phyloP scores from a whole-genome alignment of 371 early-diverging fungal species.

The Haplosporangium sp. region DNA sequence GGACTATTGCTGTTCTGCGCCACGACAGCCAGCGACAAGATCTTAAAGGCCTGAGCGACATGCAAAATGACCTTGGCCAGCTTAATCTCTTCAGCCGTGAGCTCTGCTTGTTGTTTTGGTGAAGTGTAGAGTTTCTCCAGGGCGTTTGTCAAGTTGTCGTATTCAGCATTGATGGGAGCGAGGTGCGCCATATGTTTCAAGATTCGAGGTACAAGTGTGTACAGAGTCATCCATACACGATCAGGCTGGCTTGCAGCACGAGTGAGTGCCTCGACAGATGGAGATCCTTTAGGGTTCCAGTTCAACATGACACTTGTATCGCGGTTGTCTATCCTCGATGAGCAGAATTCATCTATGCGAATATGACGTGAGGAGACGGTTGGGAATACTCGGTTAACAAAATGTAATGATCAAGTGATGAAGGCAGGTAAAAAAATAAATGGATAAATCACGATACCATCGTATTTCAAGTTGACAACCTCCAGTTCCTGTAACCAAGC shows the following conservation, averaged over 20 bases:
- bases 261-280: conserved; percentile 56
- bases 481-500: conserved; percentile 70
- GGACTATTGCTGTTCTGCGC: conserved; percentile 47
- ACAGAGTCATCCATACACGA: conserved; percentile 39
- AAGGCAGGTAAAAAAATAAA: not conserved
- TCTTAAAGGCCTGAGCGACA: conserved; percentile 30
- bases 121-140: not conserved
- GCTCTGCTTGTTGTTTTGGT: not conserved
- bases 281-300: conserved; percentile 58
- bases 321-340: conserved; percentile 66
- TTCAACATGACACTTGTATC: conserved; percentile 71
- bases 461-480: conserved; percentile 60
- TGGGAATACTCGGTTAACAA: too few relatives aligned
- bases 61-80: conserved; percentile 30
- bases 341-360: conserved; percentile 48
- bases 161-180: conserved; percentile 21
- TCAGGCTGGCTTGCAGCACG: conserved; percentile 58
- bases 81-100: conserved; percentile 43
- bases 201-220: conserved; percentile 39
- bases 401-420: not conserved
- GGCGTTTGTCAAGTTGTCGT: conserved; percentile 16
- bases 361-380: not conserved
- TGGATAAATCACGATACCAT: conserved; percentile 42
- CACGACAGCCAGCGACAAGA: conserved; percentile 26
- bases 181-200: conserved; percentile 46